Conservation (phyloP, 202 grass and related monocot species). For the Eragrostis tef region DNA sequence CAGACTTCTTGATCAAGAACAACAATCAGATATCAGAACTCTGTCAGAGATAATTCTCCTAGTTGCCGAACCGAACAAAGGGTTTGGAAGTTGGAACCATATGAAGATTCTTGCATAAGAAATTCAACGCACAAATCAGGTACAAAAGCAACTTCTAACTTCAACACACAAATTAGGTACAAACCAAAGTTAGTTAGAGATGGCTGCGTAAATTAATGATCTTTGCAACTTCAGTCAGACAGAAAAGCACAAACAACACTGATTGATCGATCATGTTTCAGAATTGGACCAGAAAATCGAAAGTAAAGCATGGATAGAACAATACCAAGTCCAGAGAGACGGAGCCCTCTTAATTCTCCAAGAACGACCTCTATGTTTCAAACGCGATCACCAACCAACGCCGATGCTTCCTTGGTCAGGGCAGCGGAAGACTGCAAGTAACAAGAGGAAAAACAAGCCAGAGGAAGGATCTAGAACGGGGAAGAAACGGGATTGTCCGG, state of each 20-base stretch:
- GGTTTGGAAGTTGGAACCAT: not conserved
- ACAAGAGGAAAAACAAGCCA: not conserved
- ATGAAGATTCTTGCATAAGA: too few species aligned
- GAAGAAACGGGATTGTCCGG: not conserved
- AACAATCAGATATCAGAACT: slow-evolving; percentile 15
- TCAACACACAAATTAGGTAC: not conserved
- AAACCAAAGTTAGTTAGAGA: not conserved
- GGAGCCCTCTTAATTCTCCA: not conserved
- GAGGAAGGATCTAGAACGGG: slow-evolving; percentile 48
- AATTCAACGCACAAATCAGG: not conserved
- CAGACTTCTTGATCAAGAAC: slow-evolving; percentile 30
- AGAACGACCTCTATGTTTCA: slow-evolving; percentile 7
- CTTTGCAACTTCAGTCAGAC: not conserved
- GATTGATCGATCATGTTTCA: slow-evolving; percentile 1
- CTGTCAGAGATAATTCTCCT: not conserved
- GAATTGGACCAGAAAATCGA: not conserved
- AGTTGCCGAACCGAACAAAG: not conserved
- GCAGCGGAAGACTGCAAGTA: slow-evolving; percentile 3
- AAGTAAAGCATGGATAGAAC: not conserved
- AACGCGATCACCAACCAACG: slow-evolving; percentile 15
- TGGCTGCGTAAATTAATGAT: not conserved
- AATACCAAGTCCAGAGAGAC: slow-evolving; percentile 23
- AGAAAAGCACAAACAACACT: too few species aligned
- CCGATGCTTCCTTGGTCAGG: slow-evolving; percentile 6
- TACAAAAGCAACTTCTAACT: not conserved